Evolutionary conservation across 176 grass and related monocot genomes (phyloP), one percentile per base, ranked within the genome.

Genomic region (Oryza coarctata): DNA sequence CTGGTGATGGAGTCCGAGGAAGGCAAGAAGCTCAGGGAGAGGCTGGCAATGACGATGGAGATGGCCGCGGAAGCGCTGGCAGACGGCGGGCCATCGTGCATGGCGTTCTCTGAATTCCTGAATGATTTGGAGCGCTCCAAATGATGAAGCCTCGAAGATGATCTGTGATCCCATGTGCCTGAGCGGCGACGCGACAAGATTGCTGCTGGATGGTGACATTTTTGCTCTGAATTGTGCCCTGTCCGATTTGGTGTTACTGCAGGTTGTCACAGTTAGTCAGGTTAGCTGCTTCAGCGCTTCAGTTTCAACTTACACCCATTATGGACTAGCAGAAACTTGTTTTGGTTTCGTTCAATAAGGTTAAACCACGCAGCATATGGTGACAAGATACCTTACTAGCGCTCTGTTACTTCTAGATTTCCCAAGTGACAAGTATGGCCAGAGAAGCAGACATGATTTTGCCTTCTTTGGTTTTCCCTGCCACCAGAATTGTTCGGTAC

Each of bases 1-100:
- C 73, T 88, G 87, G n/a, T 89, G 72, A 94, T 94, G 71, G 86
- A 91, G 20, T 84, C 86, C 0, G 89, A 82, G 69, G 84, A 85
- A 75, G 86, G 80, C 38, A 62, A 43, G 50, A 87, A 63, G 58
- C 41, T 83, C 17, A 82, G 86, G 45, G 69, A 49, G 26, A 68
- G 76, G 38, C 58, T 70, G 47, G n/a, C 50, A 10, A 9, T 70
- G 71, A 75, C 81, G 0, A 88, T 75, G 66, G 58, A 63, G 75
- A 92, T 36, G 75, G 93, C 76, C 1, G 28, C 14, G 2, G 78
- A 72, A 77, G 87, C 82, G 10, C 18, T 87, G 9, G 35, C 31
- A 0, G 85, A 92, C 11, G 60, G 75, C 8, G 84, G 93, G 25
- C 39, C 70, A 20, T 92, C 87, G 9, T 38, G 25, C 25, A 3